Conservation (phyloP, 495 filamentous ascomycete species). For the Immersiella caudata region DNA sequence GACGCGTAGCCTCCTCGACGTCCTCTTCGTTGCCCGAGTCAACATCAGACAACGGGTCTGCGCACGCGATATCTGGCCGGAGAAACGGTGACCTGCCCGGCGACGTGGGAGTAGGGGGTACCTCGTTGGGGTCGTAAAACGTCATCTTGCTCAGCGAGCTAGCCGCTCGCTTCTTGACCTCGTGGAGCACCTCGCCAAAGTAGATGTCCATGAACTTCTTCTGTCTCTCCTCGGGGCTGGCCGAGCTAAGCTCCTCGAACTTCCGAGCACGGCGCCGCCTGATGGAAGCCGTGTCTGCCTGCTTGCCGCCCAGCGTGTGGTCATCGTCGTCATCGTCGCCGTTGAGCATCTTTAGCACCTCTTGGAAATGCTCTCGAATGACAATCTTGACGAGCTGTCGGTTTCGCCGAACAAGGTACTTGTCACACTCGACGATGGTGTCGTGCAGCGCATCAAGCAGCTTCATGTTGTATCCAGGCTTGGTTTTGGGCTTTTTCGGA, state of each 20-base stretch:
- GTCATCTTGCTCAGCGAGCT: constrained; percentile 23
- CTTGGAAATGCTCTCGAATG: constrained; percentile 44
- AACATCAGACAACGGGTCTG: constrained; percentile 5
- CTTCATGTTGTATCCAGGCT: constrained; percentile 32
- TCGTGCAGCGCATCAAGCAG: constrained; percentile 44
- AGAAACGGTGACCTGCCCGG: neutral
- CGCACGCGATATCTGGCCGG: neutral
- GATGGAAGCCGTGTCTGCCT: neutral
- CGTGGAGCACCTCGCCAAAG: constrained; percentile 40
- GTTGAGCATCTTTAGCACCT: constrained; percentile 41
- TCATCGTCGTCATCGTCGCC: constrained; percentile 25
- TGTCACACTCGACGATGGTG: constrained; percentile 37
- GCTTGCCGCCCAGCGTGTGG: neutral
- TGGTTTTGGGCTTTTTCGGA: constrained; percentile 14
- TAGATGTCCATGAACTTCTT: constrained; percentile 47
- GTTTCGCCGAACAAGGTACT: constrained; percentile 26
- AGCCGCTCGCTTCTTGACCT: constrained; percentile 36
- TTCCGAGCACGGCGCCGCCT: constrained; percentile 7
- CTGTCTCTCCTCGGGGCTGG: constrained; percentile 45
- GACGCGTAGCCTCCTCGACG: neutral
- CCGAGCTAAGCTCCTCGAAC: constrained; percentile 41
- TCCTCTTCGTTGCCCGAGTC: constrained; percentile 1
- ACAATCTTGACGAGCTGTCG: constrained; percentile 38
- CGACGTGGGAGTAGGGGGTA: neutral
- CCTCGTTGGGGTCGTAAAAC: constrained; percentile 9